Evolutionary conservation across 1,139 yeast species (phyloP), one percentile per base, ranked within the genome.

Genomic region (Suhomyces choctaworum): DNA sequence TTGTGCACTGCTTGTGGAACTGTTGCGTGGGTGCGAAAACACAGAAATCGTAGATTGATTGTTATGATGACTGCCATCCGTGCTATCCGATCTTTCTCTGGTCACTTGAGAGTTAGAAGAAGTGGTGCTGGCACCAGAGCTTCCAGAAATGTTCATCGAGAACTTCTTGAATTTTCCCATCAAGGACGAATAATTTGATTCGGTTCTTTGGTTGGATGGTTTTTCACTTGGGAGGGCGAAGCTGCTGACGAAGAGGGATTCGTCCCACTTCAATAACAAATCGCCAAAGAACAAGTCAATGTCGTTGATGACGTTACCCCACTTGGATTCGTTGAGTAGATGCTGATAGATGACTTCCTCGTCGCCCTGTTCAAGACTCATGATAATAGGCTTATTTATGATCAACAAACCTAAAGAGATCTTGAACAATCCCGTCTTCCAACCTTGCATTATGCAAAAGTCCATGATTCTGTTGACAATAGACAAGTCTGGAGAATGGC

Each of bases 261-360:
- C 66, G 35, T 67, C 66, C 64, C 70, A 66, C 9, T 60, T 54
- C 32, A 67, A 50, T 32, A 69, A 54, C 32, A 64, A 47, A 25
- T 63, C 64, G 5, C 74, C 73, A 42, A 70, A 70, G 45, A 70
- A 70, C 27, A 51, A 44, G 31, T 66, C 70, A 39, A 80, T 59
- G 40, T 74, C 80, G 28, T 69, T 65, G 34, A 78, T 60, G 21
- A 76, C 71, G 26, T 61, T 55, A 16, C 81, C 82, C 65, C 77
- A 65, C 63, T 70, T 71, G 27, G 70, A 60, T 39, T 77, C 79
- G 31, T 82, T 78, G 36, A 81, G 64, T 41, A 81, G 62, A 41
- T 77, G 82, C 50, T 78, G 83, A 46, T 79, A 72, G 19, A 79
- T 65, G 16, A 78, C 76, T 49, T 80, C 88, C 42, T 78, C 80